Evolutionary conservation across 2,329 filamentous ascomycete species (phyloP).

Genomic region (Talaromyces pinophilus): DNA sequence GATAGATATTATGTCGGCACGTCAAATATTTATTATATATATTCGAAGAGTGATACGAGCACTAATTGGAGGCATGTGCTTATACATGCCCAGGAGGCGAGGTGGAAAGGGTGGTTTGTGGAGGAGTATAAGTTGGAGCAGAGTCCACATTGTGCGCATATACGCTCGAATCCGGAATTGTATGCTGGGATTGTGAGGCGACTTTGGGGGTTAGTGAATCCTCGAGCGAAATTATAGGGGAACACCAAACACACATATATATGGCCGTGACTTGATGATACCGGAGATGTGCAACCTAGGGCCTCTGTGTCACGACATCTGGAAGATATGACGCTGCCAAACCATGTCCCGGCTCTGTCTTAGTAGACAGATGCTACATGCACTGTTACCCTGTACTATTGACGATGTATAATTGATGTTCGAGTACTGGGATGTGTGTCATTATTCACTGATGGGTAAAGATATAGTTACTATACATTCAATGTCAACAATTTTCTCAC

Average conservation of each 20-base stretch:
- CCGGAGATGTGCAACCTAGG: too few species aligned
- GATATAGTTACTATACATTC: conserved; percentile 1
- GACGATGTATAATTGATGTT: not conserved
- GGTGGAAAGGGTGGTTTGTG: conserved; percentile 14
- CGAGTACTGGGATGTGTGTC: not conserved
- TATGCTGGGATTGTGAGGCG: conserved; percentile 12
- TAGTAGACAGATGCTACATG: not conserved
- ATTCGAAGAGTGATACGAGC: conserved; percentile 14
- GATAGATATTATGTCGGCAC: conserved; percentile 14
- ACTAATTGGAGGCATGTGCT: conserved; percentile 18
- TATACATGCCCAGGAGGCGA: conserved; percentile 18
- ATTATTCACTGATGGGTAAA: not conserved
- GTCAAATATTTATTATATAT: conserved; percentile 11
- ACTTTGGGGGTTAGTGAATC: conserved; percentile 13
- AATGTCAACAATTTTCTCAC: not conserved
- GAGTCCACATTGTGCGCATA: conserved; percentile 21
- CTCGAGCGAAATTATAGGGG: conserved; percentile 6
- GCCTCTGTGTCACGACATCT: too few species aligned
- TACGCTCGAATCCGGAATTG: conserved; percentile 9
- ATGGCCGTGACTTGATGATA: not conserved
- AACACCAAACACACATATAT: not conserved
- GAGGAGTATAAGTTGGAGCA: conserved; percentile 12
- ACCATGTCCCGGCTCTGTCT: not conserved
- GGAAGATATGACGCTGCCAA: too few species aligned
- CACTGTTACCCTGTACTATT: not conserved